Base-by-base conservation (phyloP, 1,284 basidiomycete species). In the Athelia psychrophila region DNA sequence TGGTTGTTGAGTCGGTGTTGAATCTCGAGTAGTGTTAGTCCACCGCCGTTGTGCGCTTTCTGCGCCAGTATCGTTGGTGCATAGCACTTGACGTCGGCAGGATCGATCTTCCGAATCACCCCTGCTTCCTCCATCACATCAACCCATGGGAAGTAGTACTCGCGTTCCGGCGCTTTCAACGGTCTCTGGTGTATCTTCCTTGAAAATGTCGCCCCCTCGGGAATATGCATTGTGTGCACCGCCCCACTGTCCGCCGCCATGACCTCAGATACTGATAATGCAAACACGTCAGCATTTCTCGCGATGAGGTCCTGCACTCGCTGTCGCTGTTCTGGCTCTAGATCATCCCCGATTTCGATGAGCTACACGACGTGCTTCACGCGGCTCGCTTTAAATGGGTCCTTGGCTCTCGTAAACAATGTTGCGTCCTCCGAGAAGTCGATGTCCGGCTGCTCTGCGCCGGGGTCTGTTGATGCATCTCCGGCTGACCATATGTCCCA, bases 271-370 rank as follows among this genome's bases (percentile, higher is more conserved):
- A 70, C 42, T 16, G 60, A 60, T 2, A 70, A 56, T 4, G 68
- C 68, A 49, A 69, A 70, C 30, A 53, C 55, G 52, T 68, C 64
- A 15, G 68, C 65, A 44, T 54, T 64, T 51, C 59, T 50, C 0
- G 22, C 19, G 1, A 68, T 38, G 3, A 64, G 48, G 0, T 49
- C 50, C 2, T n/a, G 12, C 1, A 65, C 63, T 19, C 9, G n/a
- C n/a, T 18, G 16, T 22, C 35, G 35, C 44, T 69, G 38, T 1
- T 54, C 55, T 2, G 22, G 16, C 8, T 57, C 52, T 0, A 69
- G 35, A 44, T 65, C 61, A 3, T 44, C 16, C 18, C 60, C 59
- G 2, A 61, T 48, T 2, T 16, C 58, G 13, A 68, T 52, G 24
- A 52, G 56, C 0, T 38, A 9, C 2, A 64, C 51, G 8, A 71